Evolutionary conservation across 371 early-diverging fungal genomes (phyloP).

Genomic region (Syncephalastrum racemosum): DNA sequence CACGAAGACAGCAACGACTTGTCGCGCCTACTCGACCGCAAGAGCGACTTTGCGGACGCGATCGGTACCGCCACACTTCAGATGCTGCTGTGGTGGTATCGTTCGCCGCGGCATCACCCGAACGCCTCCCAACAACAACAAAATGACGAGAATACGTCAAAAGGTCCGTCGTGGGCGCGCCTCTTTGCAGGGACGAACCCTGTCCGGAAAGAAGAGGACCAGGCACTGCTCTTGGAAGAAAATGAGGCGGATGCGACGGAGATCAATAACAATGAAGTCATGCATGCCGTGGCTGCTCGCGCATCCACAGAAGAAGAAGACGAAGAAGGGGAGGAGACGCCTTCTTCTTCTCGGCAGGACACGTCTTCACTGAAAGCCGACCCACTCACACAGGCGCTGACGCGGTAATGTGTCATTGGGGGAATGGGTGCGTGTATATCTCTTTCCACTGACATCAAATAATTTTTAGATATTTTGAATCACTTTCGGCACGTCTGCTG

Average conservation of each 20-base stretch:
- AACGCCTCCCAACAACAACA: neutral
- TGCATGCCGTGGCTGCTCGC: constrained; percentile 28
- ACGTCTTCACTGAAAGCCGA: constrained; percentile 1
- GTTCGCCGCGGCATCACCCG: neutral
- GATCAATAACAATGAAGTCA: constrained; percentile 29
- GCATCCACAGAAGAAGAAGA: constrained; percentile 8
- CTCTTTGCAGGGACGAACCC: constrained; percentile 23
- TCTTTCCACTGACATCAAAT: no score
- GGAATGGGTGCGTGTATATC: no score
- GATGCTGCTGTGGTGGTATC: constrained; percentile 15
- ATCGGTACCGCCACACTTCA: constrained; percentile 8
- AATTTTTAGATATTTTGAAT: constrained; percentile 40
- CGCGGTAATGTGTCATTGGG: constrained; percentile 10
- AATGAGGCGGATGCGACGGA: constrained; percentile 39
- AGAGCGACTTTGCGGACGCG: constrained; percentile 10
- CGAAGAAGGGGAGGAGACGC: no score
- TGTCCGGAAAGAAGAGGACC: constrained; percentile 17
- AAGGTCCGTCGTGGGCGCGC: constrained; percentile 18
- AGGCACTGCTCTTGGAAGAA: constrained; percentile 18
- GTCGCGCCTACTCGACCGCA: constrained; percentile 3
- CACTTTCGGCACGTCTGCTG: constrained; percentile 32
- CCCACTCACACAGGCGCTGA: constrained; percentile 13
- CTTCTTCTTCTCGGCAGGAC: neutral
- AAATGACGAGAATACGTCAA: neutral
- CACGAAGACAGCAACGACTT: neutral